These are phyloP conservation scores for Penicillium diatomitis DNA, from an alignment of 495 filamentous ascomycete genomes.

Conservation along the genomic window DNA sequence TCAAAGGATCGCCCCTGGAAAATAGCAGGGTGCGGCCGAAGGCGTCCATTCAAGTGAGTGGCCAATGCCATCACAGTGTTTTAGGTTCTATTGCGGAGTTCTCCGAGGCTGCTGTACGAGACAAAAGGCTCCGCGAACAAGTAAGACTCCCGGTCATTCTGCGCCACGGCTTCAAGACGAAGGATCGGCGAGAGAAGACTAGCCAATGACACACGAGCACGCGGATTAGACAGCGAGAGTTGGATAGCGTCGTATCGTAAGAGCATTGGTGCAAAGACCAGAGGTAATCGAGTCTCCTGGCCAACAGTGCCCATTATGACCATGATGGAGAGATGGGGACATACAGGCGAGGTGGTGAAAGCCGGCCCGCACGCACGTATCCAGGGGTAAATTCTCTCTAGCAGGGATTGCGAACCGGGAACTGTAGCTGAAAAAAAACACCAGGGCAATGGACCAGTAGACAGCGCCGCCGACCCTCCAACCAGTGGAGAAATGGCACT, in stretches of 20 bases:
- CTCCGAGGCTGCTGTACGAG: not conserved
- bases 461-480: not conserved
- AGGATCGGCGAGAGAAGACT: not conserved
- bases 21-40: not conserved
- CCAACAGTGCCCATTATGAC: not conserved
- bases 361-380: not conserved
- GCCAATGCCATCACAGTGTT: not conserved
- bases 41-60: too few relatives aligned
- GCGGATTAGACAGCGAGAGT: not conserved
- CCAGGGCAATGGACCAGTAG: not conserved
- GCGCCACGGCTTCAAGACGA: conserved; percentile 1
- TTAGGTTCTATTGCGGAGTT: not conserved
- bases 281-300: not conserved
- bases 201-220: not conserved
- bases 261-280: not conserved
- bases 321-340: not conserved
- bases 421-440: not conserved
- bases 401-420: not conserved
- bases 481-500: conserved; percentile 1
- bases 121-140: not conserved
- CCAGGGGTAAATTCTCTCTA: not conserved
- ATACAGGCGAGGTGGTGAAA: not conserved
- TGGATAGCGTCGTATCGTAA: too few relatives aligned
- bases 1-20: not conserved
- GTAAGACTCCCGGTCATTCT: not conserved